Conservation (phyloP, 805 yeast species). For the Sugiyamaella floridensis region DNA sequence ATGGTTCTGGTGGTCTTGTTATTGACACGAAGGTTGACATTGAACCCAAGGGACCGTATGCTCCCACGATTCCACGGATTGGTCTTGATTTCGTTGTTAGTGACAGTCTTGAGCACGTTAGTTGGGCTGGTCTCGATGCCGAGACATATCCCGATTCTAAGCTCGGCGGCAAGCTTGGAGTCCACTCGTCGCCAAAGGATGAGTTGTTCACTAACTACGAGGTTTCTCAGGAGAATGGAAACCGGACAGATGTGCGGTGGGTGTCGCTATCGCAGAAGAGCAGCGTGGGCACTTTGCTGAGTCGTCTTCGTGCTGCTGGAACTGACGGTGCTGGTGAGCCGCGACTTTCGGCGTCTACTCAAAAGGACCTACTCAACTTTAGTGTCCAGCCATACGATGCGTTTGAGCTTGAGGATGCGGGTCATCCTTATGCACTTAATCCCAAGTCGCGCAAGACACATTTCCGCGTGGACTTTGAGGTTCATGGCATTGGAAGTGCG, state of each 20-base stretch:
- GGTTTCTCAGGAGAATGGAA: constrained; percentile 35
- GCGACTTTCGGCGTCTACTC: not conserved
- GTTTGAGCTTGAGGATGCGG: constrained; percentile 18
- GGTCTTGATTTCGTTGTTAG: constrained; percentile 31
- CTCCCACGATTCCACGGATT: constrained; percentile 30
- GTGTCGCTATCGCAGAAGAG: constrained; percentile 6
- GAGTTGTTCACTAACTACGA: constrained; percentile 28
- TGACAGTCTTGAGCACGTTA: constrained; percentile 17
- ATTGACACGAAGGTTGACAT: constrained; percentile 10
- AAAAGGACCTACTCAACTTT: constrained; percentile 11
- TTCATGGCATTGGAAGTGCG: constrained; percentile 26
- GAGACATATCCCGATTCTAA: constrained; percentile 33
- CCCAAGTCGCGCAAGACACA: constrained; percentile 11
- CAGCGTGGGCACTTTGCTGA: not conserved
- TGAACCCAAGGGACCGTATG: constrained; percentile 17
- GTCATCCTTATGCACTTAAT: constrained; percentile 24
- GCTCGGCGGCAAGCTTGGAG: constrained; percentile 26
- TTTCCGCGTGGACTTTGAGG: constrained; percentile 23
- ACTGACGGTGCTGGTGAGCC: not conserved
- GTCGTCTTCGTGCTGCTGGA: not conserved
- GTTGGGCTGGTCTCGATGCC: constrained; percentile 34
- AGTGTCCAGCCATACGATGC: constrained; percentile 15
- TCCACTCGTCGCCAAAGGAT: constrained; percentile 14
- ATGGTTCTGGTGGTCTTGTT: constrained; percentile 1
- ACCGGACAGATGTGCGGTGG: constrained; percentile 32